Evolutionary conservation across 169 alveolate species (phyloP).

Genomic region (Nephromyces sp.): DNA sequence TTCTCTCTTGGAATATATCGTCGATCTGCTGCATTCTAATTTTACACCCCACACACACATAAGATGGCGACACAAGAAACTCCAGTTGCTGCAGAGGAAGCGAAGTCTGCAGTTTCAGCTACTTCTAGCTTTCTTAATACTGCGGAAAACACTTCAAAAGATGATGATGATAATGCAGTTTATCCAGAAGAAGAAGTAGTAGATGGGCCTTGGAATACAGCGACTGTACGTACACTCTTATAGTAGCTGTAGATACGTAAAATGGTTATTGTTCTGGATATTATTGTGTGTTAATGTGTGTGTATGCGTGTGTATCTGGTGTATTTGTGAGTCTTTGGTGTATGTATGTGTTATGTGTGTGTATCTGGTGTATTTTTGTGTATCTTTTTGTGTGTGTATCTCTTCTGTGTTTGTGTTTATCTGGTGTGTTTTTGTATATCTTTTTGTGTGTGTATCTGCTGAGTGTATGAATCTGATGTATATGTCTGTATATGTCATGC

Average conservation of each 20-base stretch:
- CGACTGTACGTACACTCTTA: conserved; percentile 21
- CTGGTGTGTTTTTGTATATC: neutral
- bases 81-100: too few species aligned
- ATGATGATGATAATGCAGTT: conserved; percentile 42
- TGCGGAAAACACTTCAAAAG: too few species aligned
- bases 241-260: neutral
- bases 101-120: too few species aligned
- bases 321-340: neutral
- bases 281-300: neutral
- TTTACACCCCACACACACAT: too few species aligned
- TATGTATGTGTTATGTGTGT: neutral
- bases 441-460: neutral
- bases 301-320: neutral
- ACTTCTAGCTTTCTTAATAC: too few species aligned
- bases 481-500: neutral
- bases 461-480: neutral
- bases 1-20: too few species aligned
- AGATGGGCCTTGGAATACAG: conserved; percentile 55
- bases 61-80: too few species aligned
- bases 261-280: neutral
- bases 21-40: too few species aligned
- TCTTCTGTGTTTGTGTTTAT: neutral
- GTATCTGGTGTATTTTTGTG: neutral
- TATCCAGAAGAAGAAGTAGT: conserved; percentile 52
- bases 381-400: neutral